These are phyloP conservation scores for Mycena haematopus DNA, from an alignment of 768 basidiomycete species.

Conservation along the genomic window DNA sequence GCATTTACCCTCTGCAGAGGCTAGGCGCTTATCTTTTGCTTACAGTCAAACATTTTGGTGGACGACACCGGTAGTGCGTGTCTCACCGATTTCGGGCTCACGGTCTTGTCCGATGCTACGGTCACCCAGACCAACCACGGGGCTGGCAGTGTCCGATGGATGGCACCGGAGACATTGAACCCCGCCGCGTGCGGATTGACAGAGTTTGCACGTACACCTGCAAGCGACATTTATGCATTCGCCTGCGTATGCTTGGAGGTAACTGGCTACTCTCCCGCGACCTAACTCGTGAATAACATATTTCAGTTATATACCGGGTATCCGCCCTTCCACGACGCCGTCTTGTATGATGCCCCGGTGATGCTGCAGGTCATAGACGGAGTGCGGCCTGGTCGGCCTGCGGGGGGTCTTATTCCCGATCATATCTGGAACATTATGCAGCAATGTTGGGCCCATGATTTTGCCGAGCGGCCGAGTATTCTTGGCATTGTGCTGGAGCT, in stretches of 20 bases:
- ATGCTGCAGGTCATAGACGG: conserved; percentile 20
- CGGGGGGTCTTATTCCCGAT: conserved; percentile 10
- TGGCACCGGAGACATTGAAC: conserved; percentile 28
- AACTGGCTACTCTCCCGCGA: too few relatives aligned
- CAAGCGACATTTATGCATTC: conserved; percentile 27
- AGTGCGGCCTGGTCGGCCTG: conserved; percentile 7
- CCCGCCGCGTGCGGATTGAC: conserved; percentile 18
- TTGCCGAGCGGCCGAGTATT: conserved; percentile 17
- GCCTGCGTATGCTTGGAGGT: conserved; percentile 26
- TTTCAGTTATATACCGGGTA: conserved; percentile 19
- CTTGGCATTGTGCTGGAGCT: conserved; percentile 24
- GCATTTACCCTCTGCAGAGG: not conserved
- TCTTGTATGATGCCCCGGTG: conserved; percentile 15
- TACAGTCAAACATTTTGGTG: conserved; percentile 31
- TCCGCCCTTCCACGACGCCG: conserved; percentile 20
- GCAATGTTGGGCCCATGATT: conserved; percentile 16
- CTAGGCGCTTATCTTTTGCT: not conserved
- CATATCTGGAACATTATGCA: conserved; percentile 19
- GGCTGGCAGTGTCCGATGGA: conserved; percentile 28
- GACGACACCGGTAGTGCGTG: conserved; percentile 17
- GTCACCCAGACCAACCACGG: conserved; percentile 13
- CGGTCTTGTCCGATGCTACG: conserved; percentile 22
- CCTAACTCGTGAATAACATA: not conserved
- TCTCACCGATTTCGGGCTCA: conserved; percentile 31
- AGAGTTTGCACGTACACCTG: not conserved